These are phyloP conservation scores for Rhizophagus clarus DNA, from an alignment of 192 early-diverging fungal species.

Conservation along the genomic window DNA sequence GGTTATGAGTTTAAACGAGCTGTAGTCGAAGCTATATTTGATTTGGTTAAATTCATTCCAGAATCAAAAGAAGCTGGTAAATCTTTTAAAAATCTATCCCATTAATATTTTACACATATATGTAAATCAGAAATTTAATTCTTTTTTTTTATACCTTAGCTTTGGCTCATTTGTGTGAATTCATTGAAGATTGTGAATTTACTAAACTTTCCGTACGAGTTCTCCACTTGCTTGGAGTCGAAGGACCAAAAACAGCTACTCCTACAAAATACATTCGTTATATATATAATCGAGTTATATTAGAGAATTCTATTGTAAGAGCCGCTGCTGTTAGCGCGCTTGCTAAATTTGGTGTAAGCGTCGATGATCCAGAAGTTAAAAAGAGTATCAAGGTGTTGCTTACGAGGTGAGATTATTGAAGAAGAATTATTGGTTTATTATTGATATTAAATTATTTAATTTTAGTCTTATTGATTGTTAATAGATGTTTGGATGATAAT, in stretches of 20 bases:
- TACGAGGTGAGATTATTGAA: conserved; percentile 53
- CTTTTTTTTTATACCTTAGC: conserved; percentile 45
- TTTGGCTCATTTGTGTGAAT: conserved; percentile 95
- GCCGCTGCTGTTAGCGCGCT: conserved; percentile 96
- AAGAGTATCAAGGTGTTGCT: conserved; percentile 84
- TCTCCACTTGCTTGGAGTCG: conserved; percentile 89
- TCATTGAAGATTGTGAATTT: conserved; percentile 99
- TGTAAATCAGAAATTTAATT: conserved; percentile 10
- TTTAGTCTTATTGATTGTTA: neutral
- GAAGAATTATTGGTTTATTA: too few species aligned
- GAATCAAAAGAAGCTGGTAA: conserved; percentile 90
- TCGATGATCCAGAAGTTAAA: conserved; percentile 69
- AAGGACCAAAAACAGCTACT: conserved; percentile 89
- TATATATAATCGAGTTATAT: conserved; percentile 98
- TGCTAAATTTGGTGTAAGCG: conserved; percentile 88
- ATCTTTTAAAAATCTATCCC: neutral
- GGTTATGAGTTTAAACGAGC: conserved; percentile 97
- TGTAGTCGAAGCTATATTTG: conserved; percentile 97
- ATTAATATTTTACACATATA: neutral
- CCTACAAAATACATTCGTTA: conserved; percentile 98
- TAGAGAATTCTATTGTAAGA: conserved; percentile 95
- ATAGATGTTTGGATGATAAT: conserved; percentile 92
- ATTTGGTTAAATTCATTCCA: conserved; percentile 90
- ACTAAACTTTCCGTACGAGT: conserved; percentile 98
- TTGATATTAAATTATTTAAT: neutral